Conservation (phyloP, 129 eudicot genomes). For the Artemisia annua region DNA sequence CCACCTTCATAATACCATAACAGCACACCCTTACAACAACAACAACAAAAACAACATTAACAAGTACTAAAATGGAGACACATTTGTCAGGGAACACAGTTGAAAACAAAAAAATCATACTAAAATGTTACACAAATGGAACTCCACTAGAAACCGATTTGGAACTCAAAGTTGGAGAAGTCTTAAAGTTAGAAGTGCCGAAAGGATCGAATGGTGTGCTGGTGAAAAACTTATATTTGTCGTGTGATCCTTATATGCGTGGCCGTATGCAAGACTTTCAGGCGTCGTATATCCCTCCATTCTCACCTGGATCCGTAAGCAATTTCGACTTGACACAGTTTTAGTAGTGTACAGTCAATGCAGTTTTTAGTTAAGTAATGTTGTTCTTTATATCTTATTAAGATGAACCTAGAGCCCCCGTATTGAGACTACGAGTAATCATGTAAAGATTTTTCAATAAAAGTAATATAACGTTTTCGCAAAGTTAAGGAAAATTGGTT, state of each 20-base stretch:
- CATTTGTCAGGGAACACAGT: slow-evolving; percentile 23
- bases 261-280: slow-evolving; percentile 63
- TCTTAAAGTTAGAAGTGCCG: slow-evolving; percentile 38
- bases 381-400: too few species aligned
- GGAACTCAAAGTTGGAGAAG: slow-evolving; percentile 43
- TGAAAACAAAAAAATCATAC: slow-evolving; percentile 62
- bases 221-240: slow-evolving; percentile 72
- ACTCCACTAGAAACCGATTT: slow-evolving; percentile 61
- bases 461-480: too few species aligned
- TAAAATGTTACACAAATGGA: slow-evolving; percentile 57
- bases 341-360: too few species aligned
- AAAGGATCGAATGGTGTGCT: slow-evolving; percentile 49
- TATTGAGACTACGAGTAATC: too few species aligned
- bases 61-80: slow-evolving; percentile 4
- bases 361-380: too few species aligned
- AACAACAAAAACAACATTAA: too few species aligned
- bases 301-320: slow-evolving; percentile 58
- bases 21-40: not conserved
- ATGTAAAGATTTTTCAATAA: too few species aligned
- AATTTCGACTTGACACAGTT: too few species aligned
- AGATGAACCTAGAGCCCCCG: too few species aligned
- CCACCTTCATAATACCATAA: not conserved
- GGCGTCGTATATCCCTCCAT: slow-evolving; percentile 64
- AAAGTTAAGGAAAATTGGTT: too few species aligned
- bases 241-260: slow-evolving; percentile 97